Evolutionary conservation across 768 basidiomycete species (phyloP), one percentile per base, ranked within the genome.

Genomic region (Tylopilus balloui): DNA sequence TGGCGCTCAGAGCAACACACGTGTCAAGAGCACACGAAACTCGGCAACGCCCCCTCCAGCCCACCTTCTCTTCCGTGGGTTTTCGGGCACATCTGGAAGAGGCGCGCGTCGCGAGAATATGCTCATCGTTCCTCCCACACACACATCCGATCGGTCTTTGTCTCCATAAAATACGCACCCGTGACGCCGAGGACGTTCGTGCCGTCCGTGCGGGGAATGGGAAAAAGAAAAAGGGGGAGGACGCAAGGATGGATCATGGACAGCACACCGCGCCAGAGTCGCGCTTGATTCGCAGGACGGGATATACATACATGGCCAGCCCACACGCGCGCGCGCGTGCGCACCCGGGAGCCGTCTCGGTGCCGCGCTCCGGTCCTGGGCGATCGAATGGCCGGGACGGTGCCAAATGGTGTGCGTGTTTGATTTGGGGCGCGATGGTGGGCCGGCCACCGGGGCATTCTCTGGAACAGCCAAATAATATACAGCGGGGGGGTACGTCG

Each of bases 1-100:
- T 19, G 42, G 17, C 37, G 34, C 25, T 8, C 45, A 6, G n/a
- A n/a, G 12, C n/a, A 11, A 13, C 29, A 47, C 43, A 44, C 43
- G 56, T 54, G 51, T 39, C n/a, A 28, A 35, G 44, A 31, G 28
- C 34, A 35, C 41, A n/a, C n/a, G 55, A 40, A 35, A 44, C 55
- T 58, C 45, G 56, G 45, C n/a, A 25, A 57, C 12, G 13, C 50
- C 37, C 24, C 23, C 3, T 23, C n/a, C n/a, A n/a, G n/a, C n/a
- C n/a, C n/a, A n/a, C n/a, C 36, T 47, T 47, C 40, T 25, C 12
- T 52, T 51, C 51, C 17, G 11, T 19, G 41, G 40, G 15, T 13
- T 34, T 19, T n/a, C n/a, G n/a, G 19, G 35, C 35, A 17, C 35
- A 6, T 36, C 19, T 20, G 19, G 19, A 36, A 20, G 41, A 48